Percentiles rank a stretch among this genome's conserved stretches.
These are phyloP conservation scores for Hemisphaericaspora lyxosophila DNA, from an alignment of 1,139 yeast genomes.

Conservation along the genomic window DNA sequence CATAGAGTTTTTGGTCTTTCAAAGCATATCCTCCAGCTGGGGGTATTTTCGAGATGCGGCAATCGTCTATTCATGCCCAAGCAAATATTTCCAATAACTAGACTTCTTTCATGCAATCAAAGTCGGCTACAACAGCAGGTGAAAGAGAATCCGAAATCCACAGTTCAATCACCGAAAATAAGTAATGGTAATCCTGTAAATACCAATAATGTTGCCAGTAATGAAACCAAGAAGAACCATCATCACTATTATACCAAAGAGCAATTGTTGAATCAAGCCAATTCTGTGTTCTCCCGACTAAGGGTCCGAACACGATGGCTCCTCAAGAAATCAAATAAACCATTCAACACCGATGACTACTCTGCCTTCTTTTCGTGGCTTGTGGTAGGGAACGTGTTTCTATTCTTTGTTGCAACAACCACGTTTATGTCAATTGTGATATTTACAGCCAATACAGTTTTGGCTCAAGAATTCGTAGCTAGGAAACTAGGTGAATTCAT, in stretches of 20 bases:
- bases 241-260: constrained; percentile 34
- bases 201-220: background rate
- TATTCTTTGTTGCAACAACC: constrained; percentile 83
- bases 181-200: constrained; percentile 2
- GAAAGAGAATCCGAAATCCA: constrained; percentile 1
- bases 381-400: constrained; percentile 76
- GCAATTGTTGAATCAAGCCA: constrained; percentile 54
- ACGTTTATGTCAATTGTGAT: constrained; percentile 79
- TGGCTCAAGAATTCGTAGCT: constrained; percentile 89
- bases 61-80: background rate
- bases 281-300: constrained; percentile 48
- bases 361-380: constrained; percentile 91
- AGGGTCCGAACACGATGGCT: constrained; percentile 69
- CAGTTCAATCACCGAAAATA: background rate
- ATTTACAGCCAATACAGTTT: constrained; percentile 79
- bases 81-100: background rate
- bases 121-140: constrained; percentile 1
- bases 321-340: constrained; percentile 53
- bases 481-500: constrained; percentile 75
- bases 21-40: background rate
- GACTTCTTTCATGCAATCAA: constrained; percentile 1
- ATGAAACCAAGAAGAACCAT: background rate
- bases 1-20: constrained; percentile 1
- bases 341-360: constrained; percentile 85
- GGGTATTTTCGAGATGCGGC: background rate